These are phyloP conservation scores for Microdochium paspali DNA, from an alignment of 2,329 filamentous ascomycete genomes.

Conservation along the genomic window DNA sequence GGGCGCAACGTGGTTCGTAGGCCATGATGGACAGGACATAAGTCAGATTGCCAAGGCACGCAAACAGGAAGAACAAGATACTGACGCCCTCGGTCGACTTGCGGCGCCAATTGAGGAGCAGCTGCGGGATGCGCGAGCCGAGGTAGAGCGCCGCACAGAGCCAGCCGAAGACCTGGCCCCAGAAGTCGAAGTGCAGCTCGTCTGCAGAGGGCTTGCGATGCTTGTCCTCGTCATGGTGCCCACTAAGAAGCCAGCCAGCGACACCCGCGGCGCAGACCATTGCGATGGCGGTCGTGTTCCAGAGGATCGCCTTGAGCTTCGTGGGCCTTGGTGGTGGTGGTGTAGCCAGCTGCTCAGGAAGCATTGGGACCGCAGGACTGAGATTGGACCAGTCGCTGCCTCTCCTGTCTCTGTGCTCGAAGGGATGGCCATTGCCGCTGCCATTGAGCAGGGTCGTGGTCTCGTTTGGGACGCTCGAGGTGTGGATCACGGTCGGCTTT, in stretches of 20 bases:
- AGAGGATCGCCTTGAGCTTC: slow-evolving; percentile 47
- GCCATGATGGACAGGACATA: slow-evolving; percentile 89
- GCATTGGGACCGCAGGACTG: slow-evolving; percentile 75
- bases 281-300: slow-evolving; percentile 67
- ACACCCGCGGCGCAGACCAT: slow-evolving; percentile 80
- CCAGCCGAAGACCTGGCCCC: slow-evolving; percentile 89
- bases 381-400: slow-evolving; percentile 52
- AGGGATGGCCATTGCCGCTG: slow-evolving; percentile 35
- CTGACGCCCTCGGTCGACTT: slow-evolving; percentile 91
- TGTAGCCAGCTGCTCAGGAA: slow-evolving; percentile 35
- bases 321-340: slow-evolving; percentile 37
- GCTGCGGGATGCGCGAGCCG: slow-evolving; percentile 78
- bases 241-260: slow-evolving; percentile 73
- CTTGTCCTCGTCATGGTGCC: slow-evolving; percentile 29
- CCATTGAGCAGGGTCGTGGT: slow-evolving; percentile 37
- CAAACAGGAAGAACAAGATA: slow-evolving; percentile 93
- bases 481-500: slow-evolving; percentile 26
- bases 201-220: slow-evolving; percentile 27
- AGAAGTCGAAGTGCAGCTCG: slow-evolving; percentile 57
- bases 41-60: slow-evolving; percentile 88
- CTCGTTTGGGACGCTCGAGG: slow-evolving; percentile 35
- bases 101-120: slow-evolving; percentile 83
- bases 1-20: slow-evolving; percentile 65
- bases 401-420: slow-evolving; percentile 33
- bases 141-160: slow-evolving; percentile 85